phyloP scores from a whole-genome alignment of 805 yeast species.

The Lipomyces sp. region DNA sequence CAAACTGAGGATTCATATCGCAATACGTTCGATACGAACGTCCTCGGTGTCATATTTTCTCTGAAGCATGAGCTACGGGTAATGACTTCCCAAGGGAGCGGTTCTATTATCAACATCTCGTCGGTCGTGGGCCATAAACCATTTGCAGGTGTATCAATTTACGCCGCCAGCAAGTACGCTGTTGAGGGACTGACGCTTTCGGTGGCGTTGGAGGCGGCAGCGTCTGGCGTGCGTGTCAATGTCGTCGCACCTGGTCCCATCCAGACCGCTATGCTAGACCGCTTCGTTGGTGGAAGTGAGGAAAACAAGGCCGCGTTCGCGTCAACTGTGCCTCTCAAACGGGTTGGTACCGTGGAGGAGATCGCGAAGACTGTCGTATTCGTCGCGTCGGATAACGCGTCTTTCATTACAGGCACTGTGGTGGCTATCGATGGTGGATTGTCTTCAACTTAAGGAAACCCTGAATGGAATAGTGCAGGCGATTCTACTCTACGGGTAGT shows the following conservation, averaged over 20 bases:
- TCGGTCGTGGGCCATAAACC: constrained; percentile 15
- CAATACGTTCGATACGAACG: background rate
- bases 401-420: constrained; percentile 2
- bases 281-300: constrained; percentile 3
- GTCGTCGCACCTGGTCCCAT: constrained; percentile 26
- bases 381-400: constrained; percentile 5
- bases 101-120: constrained; percentile 16
- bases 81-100: constrained; percentile 4
- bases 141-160: constrained; percentile 16
- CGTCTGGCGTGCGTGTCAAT: constrained; percentile 25
- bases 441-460: background rate
- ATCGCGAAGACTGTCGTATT: background rate
- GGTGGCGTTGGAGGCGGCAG: constrained; percentile 20
- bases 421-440: background rate
- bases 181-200: constrained; percentile 22
- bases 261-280: constrained; percentile 19
- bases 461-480: no score
- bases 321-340: constrained; percentile 4
- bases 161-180: constrained; percentile 22
- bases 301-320: constrained; percentile 3
- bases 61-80: background rate
- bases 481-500: no score
- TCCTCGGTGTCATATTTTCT: background rate
- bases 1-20: background rate
- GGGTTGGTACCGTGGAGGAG: constrained; percentile 1